Conservation (phyloP, 371 early-diverging fungal genomes). For the Thermomucor indicae-seudaticae region DNA sequence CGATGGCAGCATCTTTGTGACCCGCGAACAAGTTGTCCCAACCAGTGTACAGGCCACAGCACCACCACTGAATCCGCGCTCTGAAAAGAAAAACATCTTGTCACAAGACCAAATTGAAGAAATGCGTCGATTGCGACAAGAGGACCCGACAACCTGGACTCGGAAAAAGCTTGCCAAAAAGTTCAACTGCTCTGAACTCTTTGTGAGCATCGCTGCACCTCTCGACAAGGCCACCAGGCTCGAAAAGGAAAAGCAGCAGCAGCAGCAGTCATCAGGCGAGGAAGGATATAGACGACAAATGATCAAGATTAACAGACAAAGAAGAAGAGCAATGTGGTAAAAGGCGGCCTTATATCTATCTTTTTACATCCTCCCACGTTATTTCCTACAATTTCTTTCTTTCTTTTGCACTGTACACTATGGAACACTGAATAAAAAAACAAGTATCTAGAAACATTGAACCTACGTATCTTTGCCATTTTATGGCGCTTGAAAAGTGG, state of each 20-base stretch:
- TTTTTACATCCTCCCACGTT: no score
- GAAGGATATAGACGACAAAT: slow-evolving; percentile 36
- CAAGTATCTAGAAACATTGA: no score
- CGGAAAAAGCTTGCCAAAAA: slow-evolving; percentile 42
- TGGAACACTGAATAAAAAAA: no score
- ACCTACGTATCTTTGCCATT: no score
- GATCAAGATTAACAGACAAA: slow-evolving; percentile 35
- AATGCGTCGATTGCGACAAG: slow-evolving; percentile 36
- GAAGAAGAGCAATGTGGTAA: slow-evolving; percentile 43
- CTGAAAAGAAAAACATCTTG: slow-evolving; percentile 12
- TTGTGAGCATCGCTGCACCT: slow-evolving; percentile 37
- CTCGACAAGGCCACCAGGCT: background rate
- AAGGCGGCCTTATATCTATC: no score
- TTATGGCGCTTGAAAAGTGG: no score
- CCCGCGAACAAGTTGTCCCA: slow-evolving; percentile 30
- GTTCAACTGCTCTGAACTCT: slow-evolving; percentile 41
- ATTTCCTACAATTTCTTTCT: no score
- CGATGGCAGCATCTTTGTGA: slow-evolving; percentile 36
- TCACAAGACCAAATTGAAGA: slow-evolving; percentile 29
- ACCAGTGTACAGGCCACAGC: slow-evolving; percentile 22
- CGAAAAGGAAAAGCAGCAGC: slow-evolving; percentile 1
- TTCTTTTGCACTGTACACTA: no score
- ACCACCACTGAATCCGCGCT: slow-evolving; percentile 22
- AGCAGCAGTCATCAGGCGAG: slow-evolving; percentile 1
- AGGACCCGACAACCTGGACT: slow-evolving; percentile 46